phyloP scores from a whole-genome alignment of 768 basidiomycete species.

The Kondoa subrosea region DNA sequence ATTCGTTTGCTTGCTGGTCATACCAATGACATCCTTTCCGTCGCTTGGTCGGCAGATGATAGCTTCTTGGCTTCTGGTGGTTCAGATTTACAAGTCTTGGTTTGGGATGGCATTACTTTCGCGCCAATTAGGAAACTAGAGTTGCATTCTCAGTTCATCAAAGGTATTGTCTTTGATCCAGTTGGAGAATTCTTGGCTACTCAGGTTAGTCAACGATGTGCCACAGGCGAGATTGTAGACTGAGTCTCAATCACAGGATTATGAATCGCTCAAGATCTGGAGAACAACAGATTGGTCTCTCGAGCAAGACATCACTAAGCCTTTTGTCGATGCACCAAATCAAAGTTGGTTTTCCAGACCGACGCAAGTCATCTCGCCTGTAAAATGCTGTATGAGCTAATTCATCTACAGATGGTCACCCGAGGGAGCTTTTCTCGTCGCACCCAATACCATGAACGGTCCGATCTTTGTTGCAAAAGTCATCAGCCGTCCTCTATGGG shows the following conservation, averaged over 20 bases:
- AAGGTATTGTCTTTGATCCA: constrained; percentile 97
- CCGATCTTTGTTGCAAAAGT: constrained; percentile 96
- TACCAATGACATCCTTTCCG: constrained; percentile 84
- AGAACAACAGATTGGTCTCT: constrained; percentile 78
- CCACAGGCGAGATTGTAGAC: background rate
- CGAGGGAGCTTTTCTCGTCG: constrained; percentile 94
- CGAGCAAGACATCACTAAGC: constrained; percentile 67
- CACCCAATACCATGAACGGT: constrained; percentile 93
- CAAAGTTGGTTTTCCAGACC: constrained; percentile 67
- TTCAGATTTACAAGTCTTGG: constrained; percentile 70
- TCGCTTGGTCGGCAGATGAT: constrained; percentile 89
- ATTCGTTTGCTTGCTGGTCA: constrained; percentile 81
- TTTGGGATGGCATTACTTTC: constrained; percentile 86
- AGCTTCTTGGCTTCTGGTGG: constrained; percentile 84
- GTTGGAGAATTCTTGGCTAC: constrained; percentile 97
- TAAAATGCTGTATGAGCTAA: background rate
- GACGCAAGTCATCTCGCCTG: constrained; percentile 10
- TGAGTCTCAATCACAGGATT: constrained; percentile 44
- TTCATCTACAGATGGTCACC: constrained; percentile 71
- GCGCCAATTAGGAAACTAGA: constrained; percentile 51
- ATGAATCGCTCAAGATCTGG: constrained; percentile 97
- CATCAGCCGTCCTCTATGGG: constrained; percentile 75
- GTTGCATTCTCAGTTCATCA: constrained; percentile 87
- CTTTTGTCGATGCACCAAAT: constrained; percentile 83
- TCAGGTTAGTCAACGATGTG: constrained; percentile 30